A percentile compares a stretch with the other conserved stretches of the same genome.
These are phyloP conservation scores for Haplosporangium gracile DNA, from an alignment of 192 early-diverging fungal species.

Conservation along the genomic window DNA sequence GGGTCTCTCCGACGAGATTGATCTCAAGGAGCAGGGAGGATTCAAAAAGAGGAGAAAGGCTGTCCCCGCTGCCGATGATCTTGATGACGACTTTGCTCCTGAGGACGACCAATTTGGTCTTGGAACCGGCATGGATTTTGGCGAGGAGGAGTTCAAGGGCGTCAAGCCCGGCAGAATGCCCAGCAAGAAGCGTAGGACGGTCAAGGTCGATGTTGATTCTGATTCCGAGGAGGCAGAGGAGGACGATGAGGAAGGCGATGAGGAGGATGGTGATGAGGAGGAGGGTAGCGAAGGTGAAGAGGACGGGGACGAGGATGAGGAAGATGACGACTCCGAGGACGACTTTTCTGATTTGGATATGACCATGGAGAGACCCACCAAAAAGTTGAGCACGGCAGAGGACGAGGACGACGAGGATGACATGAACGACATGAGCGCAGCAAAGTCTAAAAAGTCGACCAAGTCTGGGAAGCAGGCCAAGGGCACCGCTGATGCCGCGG, in stretches of 20 bases:
- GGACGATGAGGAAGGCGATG: conserved; percentile 46
- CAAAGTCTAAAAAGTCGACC: conserved; percentile 39
- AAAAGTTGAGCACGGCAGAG: conserved; percentile 20
- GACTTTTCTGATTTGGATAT: conserved; percentile 62
- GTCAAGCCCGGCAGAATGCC: conserved; percentile 51
- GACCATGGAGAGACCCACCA: conserved; percentile 53
- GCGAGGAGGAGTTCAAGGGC: conserved; percentile 53
- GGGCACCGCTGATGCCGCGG: conserved; percentile 38
- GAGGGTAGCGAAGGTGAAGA: conserved; percentile 38
- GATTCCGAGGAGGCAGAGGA: conserved; percentile 54
- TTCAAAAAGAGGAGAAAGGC: conserved; percentile 65
- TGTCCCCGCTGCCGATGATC: conserved; percentile 73
- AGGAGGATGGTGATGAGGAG: conserved; percentile 48
- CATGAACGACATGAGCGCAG: conserved; percentile 59
- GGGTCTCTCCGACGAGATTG: conserved; percentile 75
- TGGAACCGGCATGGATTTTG: conserved; percentile 57
- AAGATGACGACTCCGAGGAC: conserved; percentile 59
- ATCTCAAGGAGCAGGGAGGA: conserved; percentile 66
- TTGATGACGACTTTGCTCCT: conserved; percentile 75
- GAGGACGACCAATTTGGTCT: conserved; percentile 63
- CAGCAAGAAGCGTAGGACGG: conserved; percentile 46
- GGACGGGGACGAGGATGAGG: conserved; percentile 43
- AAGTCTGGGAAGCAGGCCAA: conserved; percentile 38
- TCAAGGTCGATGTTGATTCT: conserved; percentile 49
- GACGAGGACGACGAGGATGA: conserved; percentile 63